Percentiles rank a stretch among this genome's conserved stretches.
phyloP scores from a whole-genome alignment of 2,329 filamentous ascomycete genomes.

The Trichoderma guizhouense region DNA sequence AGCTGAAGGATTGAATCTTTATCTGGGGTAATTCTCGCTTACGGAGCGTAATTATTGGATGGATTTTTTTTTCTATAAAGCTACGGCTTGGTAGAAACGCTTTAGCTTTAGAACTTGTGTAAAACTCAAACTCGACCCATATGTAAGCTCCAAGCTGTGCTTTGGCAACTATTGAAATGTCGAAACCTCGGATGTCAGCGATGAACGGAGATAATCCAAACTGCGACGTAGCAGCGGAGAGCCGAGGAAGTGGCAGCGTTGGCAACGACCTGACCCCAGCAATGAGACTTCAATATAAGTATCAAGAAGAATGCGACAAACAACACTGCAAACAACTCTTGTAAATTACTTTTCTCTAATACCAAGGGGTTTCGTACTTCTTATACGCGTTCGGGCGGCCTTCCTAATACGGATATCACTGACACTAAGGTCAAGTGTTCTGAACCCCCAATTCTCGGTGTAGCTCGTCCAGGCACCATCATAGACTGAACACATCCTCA shows the following conservation, averaged over 20 bases:
- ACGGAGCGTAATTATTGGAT: neutral
- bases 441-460: neutral
- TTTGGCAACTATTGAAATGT: neutral
- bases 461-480: neutral
- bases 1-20: neutral
- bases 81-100: neutral
- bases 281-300: neutral
- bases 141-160: neutral
- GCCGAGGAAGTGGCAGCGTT: neutral
- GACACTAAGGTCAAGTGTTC: neutral
- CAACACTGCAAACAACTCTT: neutral
- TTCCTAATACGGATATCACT: neutral
- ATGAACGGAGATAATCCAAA: neutral
- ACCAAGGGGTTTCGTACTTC: neutral
- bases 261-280: neutral
- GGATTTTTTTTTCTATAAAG: neutral
- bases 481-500: neutral
- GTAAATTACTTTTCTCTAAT: neutral
- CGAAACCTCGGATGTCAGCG: neutral
- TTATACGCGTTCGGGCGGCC: neutral
- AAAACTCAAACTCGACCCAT: neutral
- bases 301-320: neutral
- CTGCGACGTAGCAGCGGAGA: neutral
- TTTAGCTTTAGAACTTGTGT: neutral
- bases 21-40: neutral